Evolutionary conservation across 306 rosid genomes (phyloP).

Genomic region (Nissolia schottii): DNA sequence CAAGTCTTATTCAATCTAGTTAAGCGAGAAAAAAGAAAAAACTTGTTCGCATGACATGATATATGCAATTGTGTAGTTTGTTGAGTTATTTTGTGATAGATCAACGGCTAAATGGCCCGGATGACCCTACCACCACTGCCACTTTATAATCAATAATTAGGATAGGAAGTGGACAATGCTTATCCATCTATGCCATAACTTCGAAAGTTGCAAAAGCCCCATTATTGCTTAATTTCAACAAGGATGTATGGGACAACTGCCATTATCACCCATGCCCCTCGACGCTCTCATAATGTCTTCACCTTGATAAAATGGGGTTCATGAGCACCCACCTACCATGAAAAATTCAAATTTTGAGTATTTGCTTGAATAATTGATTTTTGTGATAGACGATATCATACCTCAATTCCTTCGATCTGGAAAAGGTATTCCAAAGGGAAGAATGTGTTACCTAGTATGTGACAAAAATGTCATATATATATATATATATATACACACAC

Average conservation of each 20-base stretch:
- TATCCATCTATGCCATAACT: background rate
- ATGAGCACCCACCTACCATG: too few species aligned
- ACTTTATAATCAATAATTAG: background rate
- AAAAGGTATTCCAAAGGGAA: too few species aligned
- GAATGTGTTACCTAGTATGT: constrained; percentile 22
- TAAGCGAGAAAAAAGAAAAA: too few species aligned
- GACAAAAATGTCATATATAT: too few species aligned
- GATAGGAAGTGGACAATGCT: background rate
- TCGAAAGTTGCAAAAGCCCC: background rate
- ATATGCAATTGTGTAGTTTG: background rate
- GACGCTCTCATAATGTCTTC: too few species aligned
- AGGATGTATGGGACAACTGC: background rate
- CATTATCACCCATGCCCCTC: background rate
- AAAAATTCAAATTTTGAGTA: too few species aligned
- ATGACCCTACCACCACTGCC: background rate
- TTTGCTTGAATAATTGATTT: too few species aligned
- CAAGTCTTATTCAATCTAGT: too few species aligned
- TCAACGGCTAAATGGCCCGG: background rate
- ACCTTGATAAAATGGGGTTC: too few species aligned
- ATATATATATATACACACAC: too few species aligned
- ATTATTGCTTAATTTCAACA: background rate
- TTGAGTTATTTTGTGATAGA: background rate
- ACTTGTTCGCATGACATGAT: background rate
- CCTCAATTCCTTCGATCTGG: constrained; percentile 56
- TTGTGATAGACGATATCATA: constrained; percentile 64